Conservation (phyloP, 1,139 yeast species). For the Spathaspora sp. region DNA sequence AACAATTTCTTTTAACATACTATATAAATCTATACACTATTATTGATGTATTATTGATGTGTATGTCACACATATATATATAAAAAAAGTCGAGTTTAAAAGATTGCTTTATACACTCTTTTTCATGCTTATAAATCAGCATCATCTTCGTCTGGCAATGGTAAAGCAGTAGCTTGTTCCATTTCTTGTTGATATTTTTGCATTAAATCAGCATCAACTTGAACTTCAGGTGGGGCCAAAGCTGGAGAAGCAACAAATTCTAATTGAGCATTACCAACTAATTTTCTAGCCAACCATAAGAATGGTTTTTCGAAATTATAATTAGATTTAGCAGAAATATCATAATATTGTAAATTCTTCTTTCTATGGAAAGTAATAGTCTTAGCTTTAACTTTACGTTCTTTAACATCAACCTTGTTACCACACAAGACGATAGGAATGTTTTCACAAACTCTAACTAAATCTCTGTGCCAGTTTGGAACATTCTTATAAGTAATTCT, state of each 20-base stretch:
- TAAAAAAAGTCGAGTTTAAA: neutral
- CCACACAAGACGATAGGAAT: conserved; percentile 99
- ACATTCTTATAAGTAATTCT: conserved; percentile 99
- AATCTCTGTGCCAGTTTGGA: conserved; percentile 99
- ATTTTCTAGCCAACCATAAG: conserved; percentile 99
- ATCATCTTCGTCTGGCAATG: conserved; percentile 99
- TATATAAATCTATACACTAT: conserved; percentile 7
- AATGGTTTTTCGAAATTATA: conserved; percentile 99
- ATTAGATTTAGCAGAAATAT: conserved; percentile 98
- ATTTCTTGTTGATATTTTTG: conserved; percentile 98
- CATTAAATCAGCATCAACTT: conserved; percentile 95
- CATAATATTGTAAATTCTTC: conserved; percentile 99
- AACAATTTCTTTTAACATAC: neutral
- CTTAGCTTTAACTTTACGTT: conserved; percentile 99
- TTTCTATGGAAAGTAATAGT: conserved; percentile 99
- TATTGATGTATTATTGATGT: neutral
- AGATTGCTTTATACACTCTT: neutral
- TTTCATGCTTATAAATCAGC: conserved; percentile 73
- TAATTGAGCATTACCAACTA: conserved; percentile 96
- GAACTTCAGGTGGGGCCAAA: conserved; percentile 99
- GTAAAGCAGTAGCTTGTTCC: conserved; percentile 99
- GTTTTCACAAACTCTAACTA: conserved; percentile 99
- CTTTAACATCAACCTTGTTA: conserved; percentile 99
- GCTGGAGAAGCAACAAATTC: conserved; percentile 99
- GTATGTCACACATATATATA: neutral